Percentiles rank a stretch among this genome's conserved stretches.
Evolutionary conservation across 257 asterid species (phyloP).

Genomic region (Gentiana dahurica): DNA sequence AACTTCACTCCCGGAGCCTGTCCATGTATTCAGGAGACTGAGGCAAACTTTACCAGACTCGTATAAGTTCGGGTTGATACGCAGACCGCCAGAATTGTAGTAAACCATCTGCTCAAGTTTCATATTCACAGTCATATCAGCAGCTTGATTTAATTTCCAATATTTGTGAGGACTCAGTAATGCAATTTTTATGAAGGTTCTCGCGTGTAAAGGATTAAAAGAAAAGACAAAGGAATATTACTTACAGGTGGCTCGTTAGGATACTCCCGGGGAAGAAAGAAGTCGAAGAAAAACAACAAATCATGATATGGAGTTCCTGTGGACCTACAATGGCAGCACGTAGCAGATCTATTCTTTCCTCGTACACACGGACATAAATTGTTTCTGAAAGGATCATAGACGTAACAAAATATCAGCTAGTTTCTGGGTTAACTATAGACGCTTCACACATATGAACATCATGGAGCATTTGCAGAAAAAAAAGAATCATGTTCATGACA

Average conservation of each 20-base stretch:
- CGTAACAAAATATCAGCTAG: neutral
- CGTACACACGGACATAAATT: constrained; percentile 64
- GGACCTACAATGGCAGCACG: constrained; percentile 77
- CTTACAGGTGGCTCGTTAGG: constrained; percentile 95
- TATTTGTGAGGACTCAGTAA: neutral
- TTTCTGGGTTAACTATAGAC: neutral
- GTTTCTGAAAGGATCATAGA: constrained; percentile 37
- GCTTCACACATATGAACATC: neutral
- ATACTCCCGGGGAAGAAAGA: constrained; percentile 70
- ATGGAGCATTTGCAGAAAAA: too few relatives aligned
- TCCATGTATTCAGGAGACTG: constrained; percentile 88
- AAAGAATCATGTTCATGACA: too few relatives aligned
- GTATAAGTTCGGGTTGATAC: constrained; percentile 87
- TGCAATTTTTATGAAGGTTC: neutral
- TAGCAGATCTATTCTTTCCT: constrained; percentile 72
- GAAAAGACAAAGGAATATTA: neutral
- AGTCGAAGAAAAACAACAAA: constrained; percentile 78
- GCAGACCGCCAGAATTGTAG: constrained; percentile 89
- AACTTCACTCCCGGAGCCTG: constrained; percentile 71
- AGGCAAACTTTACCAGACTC: constrained; percentile 88
- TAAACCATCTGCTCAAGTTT: constrained; percentile 54
- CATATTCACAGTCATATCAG: constrained; percentile 3
- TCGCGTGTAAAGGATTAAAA: neutral
- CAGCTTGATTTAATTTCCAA: neutral
- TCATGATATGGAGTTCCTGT: constrained; percentile 88